Base-by-base conservation (phyloP, 2,329 filamentous ascomycete genomes). In the Rugonectria rugulosa region DNA sequence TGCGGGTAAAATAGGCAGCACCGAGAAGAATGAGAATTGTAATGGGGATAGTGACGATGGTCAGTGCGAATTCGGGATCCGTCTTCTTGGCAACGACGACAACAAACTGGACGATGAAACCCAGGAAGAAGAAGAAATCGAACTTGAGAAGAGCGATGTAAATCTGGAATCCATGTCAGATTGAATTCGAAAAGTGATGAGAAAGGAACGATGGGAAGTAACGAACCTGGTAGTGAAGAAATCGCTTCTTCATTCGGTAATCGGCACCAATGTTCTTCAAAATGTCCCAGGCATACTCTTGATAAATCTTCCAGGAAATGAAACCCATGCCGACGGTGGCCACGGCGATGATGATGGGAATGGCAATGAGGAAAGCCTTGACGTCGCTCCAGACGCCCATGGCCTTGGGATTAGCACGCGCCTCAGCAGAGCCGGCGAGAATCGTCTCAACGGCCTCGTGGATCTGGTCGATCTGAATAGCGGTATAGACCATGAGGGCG, bases 51-150 rank as follows among this genome's bases (percentile, higher is more conserved):
- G 94, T 95, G 58, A 89, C 90, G 42, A 95, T 87, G 7, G 96
- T 99, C 47, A 98, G 81, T 50, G 84, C 89, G 67, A 95, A 91
- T 73, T 99, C 95, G 67, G 86, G 79, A 59, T 88, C 84, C 42
- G 83, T 82, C 57, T 80, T 83, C 38, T 81, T 79, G 38, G 85
- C 88, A 56, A 99, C 92, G 56, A 98, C 90, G 66, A 99, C 94
- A 49, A 98, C 84, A 75, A 99, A 99, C 72, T 99, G 95, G 41
- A 99, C 91, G 6, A 95, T 98, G 75, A 99, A 99, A 50, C 94
- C 95, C 45, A 99, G 86, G 82, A 99, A 99, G 81, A 99, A 98
- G 86, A 99, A 99, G 77, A 99, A 98, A 77, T 99, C 95, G 74
- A 99, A 99, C 76, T 99, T 99, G 63, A 99, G 84, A 10, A 99